phyloP scores from a whole-genome alignment of 345 rosid genomes.

The Linum lewisii region DNA sequence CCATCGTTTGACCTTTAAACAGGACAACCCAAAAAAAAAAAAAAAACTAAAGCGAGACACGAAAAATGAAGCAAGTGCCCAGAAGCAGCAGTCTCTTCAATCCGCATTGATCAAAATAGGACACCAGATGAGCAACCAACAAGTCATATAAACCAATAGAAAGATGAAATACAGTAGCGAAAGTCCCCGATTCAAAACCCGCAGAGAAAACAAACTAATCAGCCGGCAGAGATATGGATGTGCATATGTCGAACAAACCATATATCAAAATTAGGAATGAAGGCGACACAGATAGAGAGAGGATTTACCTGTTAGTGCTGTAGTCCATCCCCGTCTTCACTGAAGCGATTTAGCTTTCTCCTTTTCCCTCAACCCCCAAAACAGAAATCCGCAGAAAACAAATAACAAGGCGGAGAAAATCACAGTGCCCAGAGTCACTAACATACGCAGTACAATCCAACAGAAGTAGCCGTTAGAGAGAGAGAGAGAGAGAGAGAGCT shows the following conservation, averaged over 20 bases:
- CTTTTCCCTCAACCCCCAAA: background rate
- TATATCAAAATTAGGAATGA: background rate
- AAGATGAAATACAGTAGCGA: background rate
- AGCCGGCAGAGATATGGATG: background rate
- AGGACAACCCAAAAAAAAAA: conserved; percentile 8
- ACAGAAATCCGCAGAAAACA: background rate
- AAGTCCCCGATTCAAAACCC: conserved; percentile 7
- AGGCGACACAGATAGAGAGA: background rate
- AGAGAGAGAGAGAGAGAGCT: conserved; percentile 11
- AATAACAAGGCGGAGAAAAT: background rate
- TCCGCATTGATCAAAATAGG: background rate
- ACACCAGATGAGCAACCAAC: background rate
- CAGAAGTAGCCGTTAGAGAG: conserved; percentile 29
- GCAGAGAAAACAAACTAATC: background rate
- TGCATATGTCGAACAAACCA: conserved; percentile 9
- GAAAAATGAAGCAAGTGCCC: background rate
- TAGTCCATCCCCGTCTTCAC: conserved; percentile 31
- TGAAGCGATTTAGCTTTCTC: background rate
- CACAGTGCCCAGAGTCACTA: background rate
- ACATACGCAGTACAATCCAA: background rate
- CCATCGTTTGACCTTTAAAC: conserved; percentile 11
- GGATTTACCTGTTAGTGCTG: conserved; percentile 26
- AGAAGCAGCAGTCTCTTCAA: background rate
- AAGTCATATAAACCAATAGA: background rate
- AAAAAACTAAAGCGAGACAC: background rate